Percentiles rank a stretch among this genome's conserved stretches.
These are phyloP conservation scores for Myxozyma neotropica DNA, from an alignment of 805 yeast genomes.

Conservation along the genomic window DNA sequence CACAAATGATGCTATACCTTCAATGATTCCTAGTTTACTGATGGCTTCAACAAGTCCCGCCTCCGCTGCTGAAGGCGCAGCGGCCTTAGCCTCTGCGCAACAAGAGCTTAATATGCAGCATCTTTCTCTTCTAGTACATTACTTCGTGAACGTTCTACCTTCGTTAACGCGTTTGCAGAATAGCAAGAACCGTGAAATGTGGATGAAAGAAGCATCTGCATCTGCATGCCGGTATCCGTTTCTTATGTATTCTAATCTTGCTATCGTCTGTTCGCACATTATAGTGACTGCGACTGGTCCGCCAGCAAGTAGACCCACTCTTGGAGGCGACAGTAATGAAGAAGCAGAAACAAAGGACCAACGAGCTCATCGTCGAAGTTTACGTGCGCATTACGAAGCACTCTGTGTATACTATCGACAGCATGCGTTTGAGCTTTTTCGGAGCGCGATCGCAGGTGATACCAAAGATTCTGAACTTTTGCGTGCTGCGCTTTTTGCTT, in stretches of 20 bases:
- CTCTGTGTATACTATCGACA: conserved; percentile 17
- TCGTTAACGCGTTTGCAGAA: conserved; percentile 4
- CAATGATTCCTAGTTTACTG: background rate
- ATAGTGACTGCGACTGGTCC: conserved; percentile 2
- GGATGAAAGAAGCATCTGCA: conserved; percentile 10
- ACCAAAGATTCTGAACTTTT: conserved; percentile 4
- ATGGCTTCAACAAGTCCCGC: background rate
- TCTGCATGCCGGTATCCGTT: conserved; percentile 18
- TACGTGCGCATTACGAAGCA: conserved; percentile 6
- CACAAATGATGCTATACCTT: background rate
- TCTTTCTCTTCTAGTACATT: conserved; percentile 13
- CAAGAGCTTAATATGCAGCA: conserved; percentile 21
- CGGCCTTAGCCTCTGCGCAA: background rate
- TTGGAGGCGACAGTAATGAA: background rate
- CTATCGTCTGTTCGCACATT: conserved; percentile 17
- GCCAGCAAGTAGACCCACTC: background rate
- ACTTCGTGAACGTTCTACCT: conserved; percentile 11
- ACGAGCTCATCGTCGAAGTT: background rate
- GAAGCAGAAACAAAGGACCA: background rate
- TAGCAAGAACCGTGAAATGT: conserved; percentile 5
- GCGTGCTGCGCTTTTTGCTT: conserved; percentile 20
- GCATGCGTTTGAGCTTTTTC: conserved; percentile 13
- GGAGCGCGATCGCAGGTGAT: conserved; percentile 5
- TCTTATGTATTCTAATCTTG: conserved; percentile 19
- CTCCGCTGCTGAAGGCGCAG: background rate